Evolutionary conservation across 2,329 filamentous ascomycete species (phyloP).

Genomic region (Aureobasidium sp.): DNA sequence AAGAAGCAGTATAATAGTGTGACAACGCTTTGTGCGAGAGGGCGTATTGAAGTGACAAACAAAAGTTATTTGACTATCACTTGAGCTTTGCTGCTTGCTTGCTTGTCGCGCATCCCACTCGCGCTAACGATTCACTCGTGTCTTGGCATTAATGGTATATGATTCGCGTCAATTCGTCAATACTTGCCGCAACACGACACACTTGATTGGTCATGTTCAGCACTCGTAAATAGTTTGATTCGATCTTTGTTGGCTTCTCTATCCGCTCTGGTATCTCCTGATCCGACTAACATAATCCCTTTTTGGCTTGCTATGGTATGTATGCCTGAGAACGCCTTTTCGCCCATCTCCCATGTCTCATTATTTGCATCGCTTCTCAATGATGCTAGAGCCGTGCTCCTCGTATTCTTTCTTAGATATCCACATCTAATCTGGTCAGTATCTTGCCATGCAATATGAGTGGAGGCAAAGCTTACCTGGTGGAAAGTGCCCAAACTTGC

Average conservation of each 20-base stretch:
- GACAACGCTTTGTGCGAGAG: neutral
- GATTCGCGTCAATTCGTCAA: neutral
- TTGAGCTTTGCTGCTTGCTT: slow-evolving; percentile 2
- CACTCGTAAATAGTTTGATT: too few relatives aligned
- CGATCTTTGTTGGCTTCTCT: neutral
- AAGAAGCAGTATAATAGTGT: neutral
- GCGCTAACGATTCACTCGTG: neutral
- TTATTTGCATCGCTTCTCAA: slow-evolving; percentile 93
- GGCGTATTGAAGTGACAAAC: neutral
- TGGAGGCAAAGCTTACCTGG: slow-evolving; percentile 40
- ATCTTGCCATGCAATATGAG: neutral
- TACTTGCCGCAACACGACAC: neutral
- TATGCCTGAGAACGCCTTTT: slow-evolving; percentile 8
- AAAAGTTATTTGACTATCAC: neutral
- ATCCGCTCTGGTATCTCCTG: neutral
- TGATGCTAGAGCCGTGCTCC: slow-evolving; percentile 81
- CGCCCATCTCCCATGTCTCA: neutral
- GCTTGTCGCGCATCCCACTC: neutral
- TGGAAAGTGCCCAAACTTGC: slow-evolving; percentile 95
- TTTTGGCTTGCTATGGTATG: neutral
- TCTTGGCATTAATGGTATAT: neutral
- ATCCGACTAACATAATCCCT: neutral
- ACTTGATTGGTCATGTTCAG: neutral
- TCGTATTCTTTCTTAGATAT: slow-evolving; percentile 96
- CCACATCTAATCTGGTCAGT: slow-evolving; percentile 58